Conservation (phyloP, 768 basidiomycete genomes). For the Hemileccinum rubropunctum region DNA sequence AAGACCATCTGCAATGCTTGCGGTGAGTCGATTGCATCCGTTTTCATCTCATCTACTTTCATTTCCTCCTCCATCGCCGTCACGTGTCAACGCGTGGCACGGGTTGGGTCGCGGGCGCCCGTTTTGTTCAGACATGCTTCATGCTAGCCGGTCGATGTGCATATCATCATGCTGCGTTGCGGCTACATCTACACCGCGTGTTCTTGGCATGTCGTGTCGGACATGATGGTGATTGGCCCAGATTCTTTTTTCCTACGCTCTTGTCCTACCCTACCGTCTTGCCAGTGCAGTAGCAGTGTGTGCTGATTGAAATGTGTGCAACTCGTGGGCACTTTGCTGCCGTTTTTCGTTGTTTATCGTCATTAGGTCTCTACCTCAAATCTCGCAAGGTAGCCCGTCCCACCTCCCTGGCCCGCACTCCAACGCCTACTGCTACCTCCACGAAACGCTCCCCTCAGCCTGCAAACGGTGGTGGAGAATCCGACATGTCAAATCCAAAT, state of each 20-base stretch:
- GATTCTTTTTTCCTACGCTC: conserved; percentile 31
- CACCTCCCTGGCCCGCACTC: conserved; percentile 48
- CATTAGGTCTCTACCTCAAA: conserved; percentile 81
- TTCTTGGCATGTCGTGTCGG: conserved; percentile 34
- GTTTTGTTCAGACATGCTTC: conserved; percentile 25
- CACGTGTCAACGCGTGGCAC: conserved; percentile 40
- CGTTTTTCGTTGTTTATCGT: conserved; percentile 33
- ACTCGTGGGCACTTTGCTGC: conserved; percentile 36
- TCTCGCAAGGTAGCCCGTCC: conserved; percentile 75
- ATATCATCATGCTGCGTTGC: conserved; percentile 34
- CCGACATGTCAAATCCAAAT: conserved; percentile 37
- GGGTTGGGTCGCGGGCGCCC: conserved; percentile 33
- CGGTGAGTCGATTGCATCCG: conserved; percentile 54
- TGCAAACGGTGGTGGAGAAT: conserved; percentile 34
- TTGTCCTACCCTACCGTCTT: conserved; percentile 32
- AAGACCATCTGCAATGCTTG: conserved; percentile 88
- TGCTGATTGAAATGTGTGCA: conserved; percentile 40
- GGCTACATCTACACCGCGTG: conserved; percentile 32
- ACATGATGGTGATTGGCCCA: conserved; percentile 35
- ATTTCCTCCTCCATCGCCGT: conserved; percentile 31
- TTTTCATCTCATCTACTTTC: conserved; percentile 34
- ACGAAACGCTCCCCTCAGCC: conserved; percentile 29
- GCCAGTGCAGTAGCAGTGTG: conserved; percentile 34
- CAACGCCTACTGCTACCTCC: conserved; percentile 33
- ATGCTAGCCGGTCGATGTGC: conserved; percentile 29